Base-by-base conservation (phyloP, 805 yeast species). In the Candida insectorum region DNA sequence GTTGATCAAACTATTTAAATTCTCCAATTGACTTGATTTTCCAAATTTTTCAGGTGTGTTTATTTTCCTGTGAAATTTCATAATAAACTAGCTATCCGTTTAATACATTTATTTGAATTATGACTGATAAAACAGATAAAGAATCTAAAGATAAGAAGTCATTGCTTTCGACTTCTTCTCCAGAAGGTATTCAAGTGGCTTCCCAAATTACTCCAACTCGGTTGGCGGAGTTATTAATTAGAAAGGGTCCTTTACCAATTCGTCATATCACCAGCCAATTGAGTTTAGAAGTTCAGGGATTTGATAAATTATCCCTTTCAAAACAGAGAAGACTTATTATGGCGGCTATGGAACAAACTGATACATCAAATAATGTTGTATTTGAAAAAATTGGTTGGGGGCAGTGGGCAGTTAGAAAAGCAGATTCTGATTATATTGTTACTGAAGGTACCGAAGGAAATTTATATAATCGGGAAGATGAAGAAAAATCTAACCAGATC, bases 381-480 rank as follows among this genome's bases (percentile, higher is more conserved):
- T 89, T 89, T 61, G 95, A 87, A 51, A 89, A 89, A 61, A 87
- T 89, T 20, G 96, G 97, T 15, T 89, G 97, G 97, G 97, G 97
- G 39, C 94, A 89, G 56, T 89, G 97, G 97, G 84, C 84, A 16
- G 94, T 89, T 3, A 72, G 79, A 47, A 62, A 65, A 30, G 76
- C 49, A 48, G 71, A 58, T 53, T 70, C 59, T 19, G 65, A 73
- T 57, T 54, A 49, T 49, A 48, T 68, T 57, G 54, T 71, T 49
- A 71, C 74, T 26, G 76, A 72, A 46, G 77, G 74, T 36, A 51
- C 58, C 3, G 63, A 56, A 16, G 26, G 19, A 2, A 29, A 17
- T 22, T 4, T 5, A 7, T n/a, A 5, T 4, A 13, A 9, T 4
- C 8, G 9, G n/a, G 30, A 27, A 13, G n/a, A 12, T 12, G 18